Percentiles rank a stretch among this genome's conserved stretches.
Evolutionary conservation across 2,329 filamentous ascomycete genomes (phyloP).

Genomic region (Alternaria novae-zelandiae): DNA sequence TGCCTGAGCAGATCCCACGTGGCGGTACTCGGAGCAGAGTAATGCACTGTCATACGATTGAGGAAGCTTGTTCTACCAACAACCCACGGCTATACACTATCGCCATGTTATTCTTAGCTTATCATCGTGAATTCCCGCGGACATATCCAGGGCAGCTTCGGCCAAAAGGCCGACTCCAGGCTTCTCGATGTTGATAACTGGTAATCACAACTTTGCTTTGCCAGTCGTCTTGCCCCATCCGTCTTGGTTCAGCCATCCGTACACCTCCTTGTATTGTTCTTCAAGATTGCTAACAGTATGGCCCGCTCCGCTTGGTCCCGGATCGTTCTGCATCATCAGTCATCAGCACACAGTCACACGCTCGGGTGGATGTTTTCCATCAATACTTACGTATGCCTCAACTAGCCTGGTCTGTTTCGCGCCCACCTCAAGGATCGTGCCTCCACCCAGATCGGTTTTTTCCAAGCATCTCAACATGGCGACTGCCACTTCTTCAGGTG

Average conservation of each 20-base stretch:
- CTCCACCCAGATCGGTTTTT: slow-evolving; percentile 54
- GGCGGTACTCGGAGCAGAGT: background rate
- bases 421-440: slow-evolving; percentile 62
- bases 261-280: slow-evolving; percentile 57
- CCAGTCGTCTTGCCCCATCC: slow-evolving; percentile 60
- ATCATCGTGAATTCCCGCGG: background rate
- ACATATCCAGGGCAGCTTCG: background rate
- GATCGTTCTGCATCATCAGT: slow-evolving; percentile 51
- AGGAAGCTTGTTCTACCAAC: background rate
- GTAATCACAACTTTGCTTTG: slow-evolving; percentile 10
- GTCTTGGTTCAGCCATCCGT: slow-evolving; percentile 53
- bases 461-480: slow-evolving; percentile 64
- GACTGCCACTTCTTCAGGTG: slow-evolving; percentile 65
- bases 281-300: slow-evolving; percentile 54
- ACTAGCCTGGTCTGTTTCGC: slow-evolving; percentile 59
- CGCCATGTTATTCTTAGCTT: background rate
- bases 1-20: background rate
- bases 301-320: slow-evolving; percentile 58
- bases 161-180: background rate
- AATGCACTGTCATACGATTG: background rate
- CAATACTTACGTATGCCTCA: slow-evolving; percentile 42
- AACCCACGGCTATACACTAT: background rate
- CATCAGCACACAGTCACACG: background rate
- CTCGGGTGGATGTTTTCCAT: background rate
- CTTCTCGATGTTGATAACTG: background rate